phyloP scores from a whole-genome alignment of 331 rosid genomes.

The Rosa hybrid region DNA sequence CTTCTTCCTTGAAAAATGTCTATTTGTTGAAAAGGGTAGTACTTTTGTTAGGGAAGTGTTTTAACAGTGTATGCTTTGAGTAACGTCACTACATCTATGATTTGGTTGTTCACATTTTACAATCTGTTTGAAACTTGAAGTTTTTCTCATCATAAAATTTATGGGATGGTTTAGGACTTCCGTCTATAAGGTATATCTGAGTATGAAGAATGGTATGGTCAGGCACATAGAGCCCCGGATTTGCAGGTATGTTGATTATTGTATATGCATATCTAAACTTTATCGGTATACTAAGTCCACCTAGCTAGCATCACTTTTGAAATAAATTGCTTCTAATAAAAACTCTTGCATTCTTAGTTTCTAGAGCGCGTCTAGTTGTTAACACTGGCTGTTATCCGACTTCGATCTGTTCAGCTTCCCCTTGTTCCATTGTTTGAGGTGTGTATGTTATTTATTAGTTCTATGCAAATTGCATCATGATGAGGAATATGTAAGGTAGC shows the following conservation, averaged over 20 bases:
- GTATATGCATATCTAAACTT: no score
- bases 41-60: no score
- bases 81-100: not conserved
- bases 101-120: constrained; percentile 12
- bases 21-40: no score
- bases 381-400: no score
- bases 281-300: no score
- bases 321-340: no score
- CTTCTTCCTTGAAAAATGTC: no score
- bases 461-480: not conserved
- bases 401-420: no score
- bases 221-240: constrained; percentile 80
- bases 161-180: constrained; percentile 60
- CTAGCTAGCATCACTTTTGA: no score
- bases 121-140: not conserved
- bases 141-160: constrained; percentile 23
- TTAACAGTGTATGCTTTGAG: constrained; percentile 44
- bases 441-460: constrained; percentile 2
- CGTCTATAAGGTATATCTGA: constrained; percentile 76
- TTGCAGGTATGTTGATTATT: constrained; percentile 57
- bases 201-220: constrained; percentile 95
- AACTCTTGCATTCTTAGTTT: no score
- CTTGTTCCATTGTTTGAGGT: no score
- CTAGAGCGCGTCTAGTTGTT: no score
- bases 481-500: not conserved